Conservation (phyloP, 805 yeast genomes). For the Wickerhamiella australiensis region DNA sequence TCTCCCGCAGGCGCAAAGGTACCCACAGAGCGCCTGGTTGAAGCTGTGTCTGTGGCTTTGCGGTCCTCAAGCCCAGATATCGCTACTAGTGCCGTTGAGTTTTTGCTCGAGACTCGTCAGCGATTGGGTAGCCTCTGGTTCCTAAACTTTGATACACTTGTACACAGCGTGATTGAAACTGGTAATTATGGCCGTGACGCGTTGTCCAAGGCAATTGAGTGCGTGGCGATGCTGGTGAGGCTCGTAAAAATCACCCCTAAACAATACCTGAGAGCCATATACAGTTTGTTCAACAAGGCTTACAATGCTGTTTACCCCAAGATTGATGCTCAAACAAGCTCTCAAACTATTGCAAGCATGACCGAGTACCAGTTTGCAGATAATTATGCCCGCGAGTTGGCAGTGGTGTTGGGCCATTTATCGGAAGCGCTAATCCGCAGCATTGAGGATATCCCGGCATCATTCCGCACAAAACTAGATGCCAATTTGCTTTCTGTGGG, state of each 20-base stretch:
- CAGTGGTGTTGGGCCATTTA: slow-evolving; percentile 27
- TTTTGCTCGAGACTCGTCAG: slow-evolving; percentile 13
- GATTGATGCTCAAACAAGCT: neutral
- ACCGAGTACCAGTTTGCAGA: neutral
- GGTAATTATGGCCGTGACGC: slow-evolving; percentile 13
- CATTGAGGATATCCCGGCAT: slow-evolving; percentile 42
- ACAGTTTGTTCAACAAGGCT: slow-evolving; percentile 5
- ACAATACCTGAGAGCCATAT: neutral
- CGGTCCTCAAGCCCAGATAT: slow-evolving; percentile 10
- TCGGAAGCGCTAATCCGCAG: slow-evolving; percentile 38
- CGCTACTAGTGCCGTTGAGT: slow-evolving; percentile 10
- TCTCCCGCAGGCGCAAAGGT: slow-evolving; percentile 13
- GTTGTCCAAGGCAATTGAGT: slow-evolving; percentile 9
- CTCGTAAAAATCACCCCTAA: slow-evolving; percentile 14
- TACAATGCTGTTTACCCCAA: slow-evolving; percentile 8
- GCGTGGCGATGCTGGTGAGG: slow-evolving; percentile 9
- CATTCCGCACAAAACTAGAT: slow-evolving; percentile 49
- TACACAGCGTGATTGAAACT: slow-evolving; percentile 17
- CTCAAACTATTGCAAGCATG: neutral
- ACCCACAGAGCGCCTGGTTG: slow-evolving; percentile 13
- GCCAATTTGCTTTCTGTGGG: slow-evolving; percentile 28
- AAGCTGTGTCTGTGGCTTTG: neutral
- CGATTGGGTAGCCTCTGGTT: slow-evolving; percentile 13
- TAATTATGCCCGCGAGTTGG: slow-evolving; percentile 2
- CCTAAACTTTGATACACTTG: slow-evolving; percentile 17